phyloP scores from a whole-genome alignment of 345 rosid species.

The Citrus sp. region DNA sequence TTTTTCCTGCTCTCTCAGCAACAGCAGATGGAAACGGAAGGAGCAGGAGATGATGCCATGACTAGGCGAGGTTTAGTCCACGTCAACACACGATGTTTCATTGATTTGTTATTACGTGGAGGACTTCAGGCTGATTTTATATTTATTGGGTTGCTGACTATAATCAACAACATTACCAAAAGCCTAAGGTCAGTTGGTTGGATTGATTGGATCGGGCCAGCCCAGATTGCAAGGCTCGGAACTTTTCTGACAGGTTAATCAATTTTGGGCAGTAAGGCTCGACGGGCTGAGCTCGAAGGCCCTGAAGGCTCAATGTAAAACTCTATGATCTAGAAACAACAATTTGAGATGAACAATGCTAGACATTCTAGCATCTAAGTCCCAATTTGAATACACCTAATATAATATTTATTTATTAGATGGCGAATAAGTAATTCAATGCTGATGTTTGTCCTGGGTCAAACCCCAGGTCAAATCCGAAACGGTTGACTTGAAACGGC shows the following conservation, averaged over 20 bases:
- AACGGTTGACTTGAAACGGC: too few species aligned
- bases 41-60: neutral
- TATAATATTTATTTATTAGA: too few species aligned
- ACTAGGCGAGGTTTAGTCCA: slow-evolving; percentile 25
- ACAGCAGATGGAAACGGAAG: neutral
- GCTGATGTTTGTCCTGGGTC: fast-evolving
- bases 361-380: too few species aligned
- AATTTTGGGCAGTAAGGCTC: neutral
- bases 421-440: too few species aligned
- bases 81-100: slow-evolving; percentile 1
- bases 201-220: neutral
- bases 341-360: too few species aligned
- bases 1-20: neutral
- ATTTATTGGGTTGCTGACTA: neutral
- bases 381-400: too few species aligned
- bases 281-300: neutral
- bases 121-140: neutral
- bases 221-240: neutral
- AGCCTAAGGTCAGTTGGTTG: too few species aligned
- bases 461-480: too few species aligned
- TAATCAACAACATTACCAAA: neutral
- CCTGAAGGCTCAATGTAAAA: neutral
- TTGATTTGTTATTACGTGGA: neutral
- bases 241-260: neutral
- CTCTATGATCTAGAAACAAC: neutral